Evolutionary conservation across 257 asterid species (phyloP).

Genomic region (Anisodus tanguticus): DNA sequence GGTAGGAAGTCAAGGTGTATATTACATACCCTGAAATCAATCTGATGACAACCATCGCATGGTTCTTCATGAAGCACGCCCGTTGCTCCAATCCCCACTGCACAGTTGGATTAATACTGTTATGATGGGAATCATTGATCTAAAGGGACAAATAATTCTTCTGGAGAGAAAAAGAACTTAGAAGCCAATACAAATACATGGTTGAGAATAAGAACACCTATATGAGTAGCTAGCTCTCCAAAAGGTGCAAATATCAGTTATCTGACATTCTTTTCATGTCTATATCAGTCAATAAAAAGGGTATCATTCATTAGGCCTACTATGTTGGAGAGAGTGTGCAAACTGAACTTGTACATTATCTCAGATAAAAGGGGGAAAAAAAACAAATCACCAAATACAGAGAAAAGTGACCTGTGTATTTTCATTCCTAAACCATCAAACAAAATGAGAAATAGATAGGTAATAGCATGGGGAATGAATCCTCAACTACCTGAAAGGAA

Average conservation of each 20-base stretch:
- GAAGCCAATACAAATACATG: slow-evolving; percentile 15
- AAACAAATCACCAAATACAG: background rate
- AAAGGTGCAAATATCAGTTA: background rate
- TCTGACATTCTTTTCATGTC: slow-evolving; percentile 5
- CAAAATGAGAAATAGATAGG: background rate
- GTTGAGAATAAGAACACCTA: background rate
- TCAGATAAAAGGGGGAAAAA: background rate
- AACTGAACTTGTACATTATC: slow-evolving; percentile 15
- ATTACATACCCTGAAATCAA: slow-evolving; percentile 65
- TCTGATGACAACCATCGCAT: slow-evolving; percentile 64
- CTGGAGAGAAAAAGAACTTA: background rate
- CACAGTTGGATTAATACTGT: slow-evolving; percentile 7
- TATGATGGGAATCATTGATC: slow-evolving; percentile 18
- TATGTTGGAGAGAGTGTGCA: background rate
- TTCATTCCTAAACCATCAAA: slow-evolving; percentile 20
- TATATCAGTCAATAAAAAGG: background rate
- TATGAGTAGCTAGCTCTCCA: background rate
- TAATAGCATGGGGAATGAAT: slow-evolving; percentile 13
- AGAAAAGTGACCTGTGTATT: background rate
- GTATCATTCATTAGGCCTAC: background rate
- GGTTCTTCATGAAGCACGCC: slow-evolving; percentile 84
- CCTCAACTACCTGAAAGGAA: slow-evolving; percentile 12
- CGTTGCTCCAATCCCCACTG: slow-evolving; percentile 86
- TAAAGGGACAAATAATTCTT: background rate
- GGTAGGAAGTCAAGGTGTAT: background rate